Evolutionary conservation across 306 rosid species (phyloP), one percentile per base, ranked within the genome.

Genomic region (Vigna unguiculata): DNA sequence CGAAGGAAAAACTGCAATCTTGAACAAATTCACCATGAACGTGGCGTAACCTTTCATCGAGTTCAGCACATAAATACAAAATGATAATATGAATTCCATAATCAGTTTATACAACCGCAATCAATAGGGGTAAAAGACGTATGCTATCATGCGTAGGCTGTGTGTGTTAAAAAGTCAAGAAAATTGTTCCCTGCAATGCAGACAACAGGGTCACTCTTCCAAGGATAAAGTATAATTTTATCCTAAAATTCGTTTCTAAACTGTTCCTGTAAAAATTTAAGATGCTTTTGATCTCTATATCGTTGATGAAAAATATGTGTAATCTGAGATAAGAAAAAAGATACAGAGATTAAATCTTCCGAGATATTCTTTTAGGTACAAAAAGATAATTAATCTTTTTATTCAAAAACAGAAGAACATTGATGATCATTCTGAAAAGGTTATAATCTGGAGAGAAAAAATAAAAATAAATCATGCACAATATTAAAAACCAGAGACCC

Each of bases 11-110:
- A 14, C 40, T 28, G 72, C 11, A 76, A 75, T n/a, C 36, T 9
- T 3, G 54, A 58, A 74, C 14, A 49, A 78, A 68, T 22, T 68
- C 63, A 68, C 48, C 36, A n/a, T 40, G 47, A 30, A 40, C 2
- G 13, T 9, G 12, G 32, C 14, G 32, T 48, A 48, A 30, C 28
- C 45, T 16, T 7, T 32, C 47, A 34, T n/a, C 9, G 48, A 53
- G 10, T 34, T 14, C n/a, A 51, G 30, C 8, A 40, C n/a, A 43
- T 34, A 68, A 49, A 25, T 17, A 30, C 46, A 62, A n/a, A 11
- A 32, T 47, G 70, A 57, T 24, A 45, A 20, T 10, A 2, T 9
- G 7, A 32, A 69, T 12, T 22, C 55, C 52, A 22, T 47, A 21
- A 45, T n/a, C 54, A 30, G 8, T 24, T 22, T 2, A 20, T 52